These are phyloP conservation scores for Pseudonitzschia pungens DNA, from an alignment of 108 stramenopile species.

Conservation along the genomic window DNA sequence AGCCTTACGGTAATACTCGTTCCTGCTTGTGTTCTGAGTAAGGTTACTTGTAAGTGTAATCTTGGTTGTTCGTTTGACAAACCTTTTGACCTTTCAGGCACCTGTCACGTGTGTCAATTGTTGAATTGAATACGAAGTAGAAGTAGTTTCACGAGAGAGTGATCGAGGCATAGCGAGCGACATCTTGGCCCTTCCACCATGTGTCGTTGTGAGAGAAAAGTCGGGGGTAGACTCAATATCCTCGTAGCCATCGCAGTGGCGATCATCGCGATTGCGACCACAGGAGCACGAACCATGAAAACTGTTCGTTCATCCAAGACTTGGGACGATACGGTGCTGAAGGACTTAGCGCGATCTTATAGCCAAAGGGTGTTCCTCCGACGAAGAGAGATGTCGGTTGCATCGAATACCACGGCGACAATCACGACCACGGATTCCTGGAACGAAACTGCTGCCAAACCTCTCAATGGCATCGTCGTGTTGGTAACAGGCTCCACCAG, in stretches of 20 bases:
- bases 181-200: no score
- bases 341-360: not conserved
- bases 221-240: not conserved
- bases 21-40: no score
- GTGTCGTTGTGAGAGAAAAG: no score
- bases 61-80: no score
- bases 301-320: not conserved
- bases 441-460: not conserved
- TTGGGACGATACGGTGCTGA: conserved; percentile 19
- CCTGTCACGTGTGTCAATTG: no score
- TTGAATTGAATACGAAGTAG: no score
- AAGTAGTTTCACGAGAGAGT: no score
- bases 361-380: not conserved
- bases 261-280: not conserved
- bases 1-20: no score
- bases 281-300: not conserved
- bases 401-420: not conserved
- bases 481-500: conserved; percentile 51
- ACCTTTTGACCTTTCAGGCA: no score
- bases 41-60: no score
- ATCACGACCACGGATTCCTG: not conserved
- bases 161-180: no score
- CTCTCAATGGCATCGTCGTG: conserved; percentile 35
- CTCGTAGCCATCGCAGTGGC: not conserved
- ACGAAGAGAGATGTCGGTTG: not conserved